Evolutionary conservation across 495 filamentous ascomycete genomes (phyloP).

Genomic region (Jackrogersella multiformis): DNA sequence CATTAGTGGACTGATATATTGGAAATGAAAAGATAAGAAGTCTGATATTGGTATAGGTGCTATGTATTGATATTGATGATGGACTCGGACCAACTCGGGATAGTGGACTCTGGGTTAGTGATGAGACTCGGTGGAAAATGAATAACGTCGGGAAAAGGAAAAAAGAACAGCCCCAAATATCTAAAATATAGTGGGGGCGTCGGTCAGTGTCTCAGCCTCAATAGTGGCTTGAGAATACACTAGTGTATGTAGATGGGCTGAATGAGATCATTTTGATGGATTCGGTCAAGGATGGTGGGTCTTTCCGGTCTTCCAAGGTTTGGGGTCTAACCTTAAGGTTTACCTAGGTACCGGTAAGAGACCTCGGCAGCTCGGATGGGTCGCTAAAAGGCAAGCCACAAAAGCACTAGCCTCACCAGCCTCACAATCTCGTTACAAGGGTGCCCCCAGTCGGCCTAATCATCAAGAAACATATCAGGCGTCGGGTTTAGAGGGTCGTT

Average conservation of each 20-base stretch:
- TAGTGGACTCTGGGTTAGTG: not conserved
- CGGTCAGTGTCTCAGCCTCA: not conserved
- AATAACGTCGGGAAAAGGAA: not conserved
- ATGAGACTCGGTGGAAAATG: not conserved
- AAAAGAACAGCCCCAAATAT: not conserved
- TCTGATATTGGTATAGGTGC: not conserved
- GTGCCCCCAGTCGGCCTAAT: not conserved
- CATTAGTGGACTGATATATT: slow-evolving; percentile 21
- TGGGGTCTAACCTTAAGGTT: too few species aligned
- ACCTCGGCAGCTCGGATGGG: too few species aligned
- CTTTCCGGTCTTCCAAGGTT: not conserved
- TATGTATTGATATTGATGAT: slow-evolving; percentile 2
- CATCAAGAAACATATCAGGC: slow-evolving; percentile 37
- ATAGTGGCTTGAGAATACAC: not conserved
- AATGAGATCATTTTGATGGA: not conserved
- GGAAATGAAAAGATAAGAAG: slow-evolving; percentile 24
- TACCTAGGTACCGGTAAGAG: too few species aligned
- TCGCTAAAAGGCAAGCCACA: too few species aligned
- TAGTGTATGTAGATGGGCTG: too few species aligned
- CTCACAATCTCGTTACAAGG: not conserved
- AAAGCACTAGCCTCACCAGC: not conserved
- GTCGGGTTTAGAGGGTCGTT: slow-evolving; percentile 31
- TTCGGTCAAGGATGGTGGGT: not conserved
- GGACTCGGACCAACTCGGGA: not conserved
- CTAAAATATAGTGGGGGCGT: not conserved